Evolutionary conservation across 495 filamentous ascomycete species (phyloP).

Genomic region (Bombardia bombarda): DNA sequence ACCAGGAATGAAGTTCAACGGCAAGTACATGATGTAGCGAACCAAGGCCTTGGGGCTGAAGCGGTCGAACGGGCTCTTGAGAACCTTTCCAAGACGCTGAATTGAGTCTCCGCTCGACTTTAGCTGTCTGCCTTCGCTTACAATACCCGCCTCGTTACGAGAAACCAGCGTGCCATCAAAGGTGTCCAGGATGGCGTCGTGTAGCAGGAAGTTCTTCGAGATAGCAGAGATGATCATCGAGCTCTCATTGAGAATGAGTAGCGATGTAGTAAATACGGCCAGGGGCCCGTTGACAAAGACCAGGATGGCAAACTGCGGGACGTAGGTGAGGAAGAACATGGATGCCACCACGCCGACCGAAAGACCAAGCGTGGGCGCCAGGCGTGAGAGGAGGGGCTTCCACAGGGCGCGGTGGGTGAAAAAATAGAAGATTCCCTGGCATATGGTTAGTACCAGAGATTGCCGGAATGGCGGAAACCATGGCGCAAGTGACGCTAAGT

Average conservation of each 20-base stretch:
- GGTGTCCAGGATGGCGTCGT: conserved; percentile 76
- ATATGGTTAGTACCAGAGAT: not conserved
- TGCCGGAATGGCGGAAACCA: not conserved
- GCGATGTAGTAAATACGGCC: conserved; percentile 63
- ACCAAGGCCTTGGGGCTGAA: conserved; percentile 60
- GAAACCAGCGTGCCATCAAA: conserved; percentile 77
- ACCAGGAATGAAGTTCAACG: conserved; percentile 81
- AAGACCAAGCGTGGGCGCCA: conserved; percentile 61
- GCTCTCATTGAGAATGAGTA: conserved; percentile 76
- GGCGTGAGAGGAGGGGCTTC: conserved; percentile 61
- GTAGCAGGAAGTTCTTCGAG: conserved; percentile 66
- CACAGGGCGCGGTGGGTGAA: conserved; percentile 52
- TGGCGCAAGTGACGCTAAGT: not conserved
- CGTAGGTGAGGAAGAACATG: conserved; percentile 85
- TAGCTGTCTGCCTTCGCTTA: conserved; percentile 66
- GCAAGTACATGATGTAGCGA: conserved; percentile 71
- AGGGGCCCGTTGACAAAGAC: conserved; percentile 81
- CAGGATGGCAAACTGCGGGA: conserved; percentile 77
- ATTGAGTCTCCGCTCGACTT: conserved; percentile 53
- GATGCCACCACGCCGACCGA: conserved; percentile 57
- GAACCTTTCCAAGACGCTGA: conserved; percentile 61
- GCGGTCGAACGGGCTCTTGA: conserved; percentile 60
- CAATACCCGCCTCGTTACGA: conserved; percentile 46
- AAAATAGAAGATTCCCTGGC: conserved; percentile 68
- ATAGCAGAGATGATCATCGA: conserved; percentile 69